Percentiles rank a stretch among this genome's conserved stretches.
phyloP scores from a whole-genome alignment of 257 asterid species.

The Plantago elongata region DNA sequence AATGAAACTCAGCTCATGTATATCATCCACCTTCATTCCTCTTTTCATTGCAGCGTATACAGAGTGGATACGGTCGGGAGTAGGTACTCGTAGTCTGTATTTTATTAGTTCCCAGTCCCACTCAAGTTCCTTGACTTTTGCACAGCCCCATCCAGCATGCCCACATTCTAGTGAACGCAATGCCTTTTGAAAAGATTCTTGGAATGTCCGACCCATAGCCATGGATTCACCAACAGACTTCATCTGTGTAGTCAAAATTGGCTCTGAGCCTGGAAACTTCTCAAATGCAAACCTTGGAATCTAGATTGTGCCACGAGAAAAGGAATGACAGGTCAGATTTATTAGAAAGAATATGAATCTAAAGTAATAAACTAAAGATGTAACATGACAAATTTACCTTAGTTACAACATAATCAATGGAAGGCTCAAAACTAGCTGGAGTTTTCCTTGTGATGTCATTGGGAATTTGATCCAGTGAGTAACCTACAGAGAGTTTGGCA shows the following conservation, averaged over 20 bases:
- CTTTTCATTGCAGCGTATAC: slow-evolving; percentile 93
- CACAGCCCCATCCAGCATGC: slow-evolving; percentile 91
- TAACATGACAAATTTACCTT: slow-evolving; percentile 45
- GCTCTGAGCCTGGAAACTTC: slow-evolving; percentile 98
- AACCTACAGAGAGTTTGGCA: slow-evolving; percentile 94
- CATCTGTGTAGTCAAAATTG: slow-evolving; percentile 93
- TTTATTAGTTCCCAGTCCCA: slow-evolving; percentile 86
- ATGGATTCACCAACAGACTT: slow-evolving; percentile 97
- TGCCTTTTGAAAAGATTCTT: slow-evolving; percentile 96
- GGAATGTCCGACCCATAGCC: slow-evolving; percentile 99
- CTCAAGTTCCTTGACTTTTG: slow-evolving; percentile 66
- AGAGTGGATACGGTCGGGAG: slow-evolving; percentile 84
- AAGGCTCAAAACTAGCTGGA: slow-evolving; percentile 99
- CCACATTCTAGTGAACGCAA: slow-evolving; percentile 86
- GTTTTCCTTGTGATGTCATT: slow-evolving; percentile 96
- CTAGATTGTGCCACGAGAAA: slow-evolving; percentile 35
- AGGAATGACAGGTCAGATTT: not conserved
- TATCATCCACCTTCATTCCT: slow-evolving; percentile 87
- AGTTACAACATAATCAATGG: slow-evolving; percentile 93
- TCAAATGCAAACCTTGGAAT: slow-evolving; percentile 94
- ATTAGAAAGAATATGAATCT: not conserved
- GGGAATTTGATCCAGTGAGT: slow-evolving; percentile 92
- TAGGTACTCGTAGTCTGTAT: slow-evolving; percentile 83
- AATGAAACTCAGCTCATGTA: slow-evolving; percentile 68
- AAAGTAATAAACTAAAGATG: not conserved